Evolutionary conservation across 441 rosid species (phyloP).

Genomic region (Jatropha podagrica): DNA sequence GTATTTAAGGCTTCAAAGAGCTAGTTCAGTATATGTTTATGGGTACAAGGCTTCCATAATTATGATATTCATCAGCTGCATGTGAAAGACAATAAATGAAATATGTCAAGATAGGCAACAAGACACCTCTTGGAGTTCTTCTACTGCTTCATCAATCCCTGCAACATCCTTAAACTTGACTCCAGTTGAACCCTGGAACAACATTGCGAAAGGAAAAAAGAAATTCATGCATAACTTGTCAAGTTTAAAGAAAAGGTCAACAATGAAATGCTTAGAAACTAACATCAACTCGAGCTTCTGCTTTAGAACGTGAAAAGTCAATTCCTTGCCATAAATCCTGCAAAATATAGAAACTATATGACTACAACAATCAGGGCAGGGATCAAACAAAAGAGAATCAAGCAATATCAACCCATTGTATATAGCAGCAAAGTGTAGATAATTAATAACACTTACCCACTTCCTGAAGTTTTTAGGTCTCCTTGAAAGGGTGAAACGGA

Average conservation of each 20-base stretch:
- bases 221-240: conserved; percentile 21
- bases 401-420: conserved; percentile 14
- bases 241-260: conserved; percentile 10
- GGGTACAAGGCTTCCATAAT: not conserved
- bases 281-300: conserved; percentile 98
- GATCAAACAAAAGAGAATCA: conserved; percentile 1
- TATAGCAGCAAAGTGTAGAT: conserved; percentile 8
- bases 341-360: conserved; percentile 25
- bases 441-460: conserved; percentile 61
- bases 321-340: conserved; percentile 98
- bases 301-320: conserved; percentile 94
- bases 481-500: conserved; percentile 89
- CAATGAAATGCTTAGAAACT: conserved; percentile 33
- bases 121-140: conserved; percentile 93
- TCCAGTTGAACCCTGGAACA: conserved; percentile 86
- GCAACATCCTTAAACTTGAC: conserved; percentile 89
- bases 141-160: conserved; percentile 97
- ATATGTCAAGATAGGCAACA: conserved; percentile 16
- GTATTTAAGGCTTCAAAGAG: not conserved
- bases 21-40: not conserved
- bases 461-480: conserved; percentile 95
- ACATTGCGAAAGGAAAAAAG: conserved; percentile 23
- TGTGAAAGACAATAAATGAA: not conserved
- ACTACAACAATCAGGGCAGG: conserved; percentile 9
- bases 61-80: not conserved